Evolutionary conservation across 2,329 filamentous ascomycete species (phyloP), one percentile per base, ranked within the genome.

Genomic region (Trichoderma sp.): DNA sequence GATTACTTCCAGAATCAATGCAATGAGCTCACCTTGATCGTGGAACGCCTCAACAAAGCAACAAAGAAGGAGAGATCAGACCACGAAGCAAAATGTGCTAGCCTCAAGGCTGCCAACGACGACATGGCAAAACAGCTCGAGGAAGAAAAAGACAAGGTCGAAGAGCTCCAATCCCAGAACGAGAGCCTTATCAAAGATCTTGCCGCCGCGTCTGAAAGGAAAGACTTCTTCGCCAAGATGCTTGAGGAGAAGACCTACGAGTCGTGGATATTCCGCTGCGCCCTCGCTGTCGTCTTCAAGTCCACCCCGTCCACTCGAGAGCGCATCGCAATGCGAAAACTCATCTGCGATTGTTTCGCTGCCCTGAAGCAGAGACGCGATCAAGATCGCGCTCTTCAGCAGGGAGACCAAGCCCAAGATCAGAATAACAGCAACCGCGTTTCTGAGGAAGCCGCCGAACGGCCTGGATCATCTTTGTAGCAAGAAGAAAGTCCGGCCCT

Each of bases 231-330:
- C 3, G 14, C 14, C 11, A 28, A 53, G 6, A 51, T 43, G 34
- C 21, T 72, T 2, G 70, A 69, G 28, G 65, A 61, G 21, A 73
- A 60, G 6, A 28, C n/a, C 0, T 18, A 32, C 11, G 70, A 73
- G 15, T 69, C 60, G 3, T 65, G 51, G n/a, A 21, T 72, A 7
- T 73, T 53, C 36, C 70, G 72, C 26, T 73, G 72, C 15, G 70
- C 72, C 26, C 9, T 36, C 1, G 24, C 47, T 6, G 64, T 51
- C 5, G 53, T 66, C 11, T 73, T 65, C 30, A 73, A 72, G 14
- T 5, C 43, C 28, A 28, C 56, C 0, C 47, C 60, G 2, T 57
- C 63, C 12, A 26, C 57, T 18, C 34, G 24, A 5, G 68, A 73
- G 28, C 51, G 51, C 11, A 11, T 57, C 26, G 21, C 53, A 2